Evolutionary conservation across 768 basidiomycete species (phyloP).

Genomic region (Hirschioporus abietinus): DNA sequence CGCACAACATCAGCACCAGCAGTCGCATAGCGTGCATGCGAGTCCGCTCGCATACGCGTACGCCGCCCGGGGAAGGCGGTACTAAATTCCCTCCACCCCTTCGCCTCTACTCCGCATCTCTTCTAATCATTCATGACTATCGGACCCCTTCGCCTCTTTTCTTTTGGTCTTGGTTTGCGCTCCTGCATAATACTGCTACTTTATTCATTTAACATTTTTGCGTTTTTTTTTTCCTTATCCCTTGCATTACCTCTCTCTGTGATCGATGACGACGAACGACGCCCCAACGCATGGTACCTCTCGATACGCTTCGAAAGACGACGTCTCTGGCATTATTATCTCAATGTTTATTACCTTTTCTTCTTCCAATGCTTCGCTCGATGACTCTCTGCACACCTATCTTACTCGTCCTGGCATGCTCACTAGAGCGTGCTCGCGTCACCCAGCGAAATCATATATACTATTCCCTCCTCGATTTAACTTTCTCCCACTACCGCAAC

Average conservation of each 20-base stretch:
- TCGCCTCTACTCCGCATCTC: background rate
- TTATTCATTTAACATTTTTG: background rate
- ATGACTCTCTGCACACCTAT: background rate
- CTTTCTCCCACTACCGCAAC: background rate
- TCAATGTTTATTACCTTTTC: background rate
- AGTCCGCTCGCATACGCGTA: constrained; percentile 30
- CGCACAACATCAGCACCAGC: constrained; percentile 18
- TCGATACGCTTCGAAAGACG: background rate
- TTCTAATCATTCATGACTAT: background rate
- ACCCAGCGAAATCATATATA: background rate
- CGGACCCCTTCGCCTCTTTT: background rate
- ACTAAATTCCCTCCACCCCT: constrained; percentile 51
- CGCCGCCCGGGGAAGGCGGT: constrained; percentile 69
- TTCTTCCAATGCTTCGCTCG: background rate
- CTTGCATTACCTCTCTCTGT: background rate
- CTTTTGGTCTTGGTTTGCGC: background rate
- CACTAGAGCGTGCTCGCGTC: background rate
- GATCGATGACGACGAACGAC: background rate
- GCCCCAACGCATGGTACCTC: background rate
- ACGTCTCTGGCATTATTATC: background rate
- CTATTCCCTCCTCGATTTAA: background rate
- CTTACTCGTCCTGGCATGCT: background rate
- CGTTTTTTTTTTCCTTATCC: background rate
- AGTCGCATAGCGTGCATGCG: constrained; percentile 3
- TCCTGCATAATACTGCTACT: background rate